Evolutionary conservation across 805 yeast species (phyloP), one percentile per base, ranked within the genome.

Genomic region (Huiozyma naganishii): DNA sequence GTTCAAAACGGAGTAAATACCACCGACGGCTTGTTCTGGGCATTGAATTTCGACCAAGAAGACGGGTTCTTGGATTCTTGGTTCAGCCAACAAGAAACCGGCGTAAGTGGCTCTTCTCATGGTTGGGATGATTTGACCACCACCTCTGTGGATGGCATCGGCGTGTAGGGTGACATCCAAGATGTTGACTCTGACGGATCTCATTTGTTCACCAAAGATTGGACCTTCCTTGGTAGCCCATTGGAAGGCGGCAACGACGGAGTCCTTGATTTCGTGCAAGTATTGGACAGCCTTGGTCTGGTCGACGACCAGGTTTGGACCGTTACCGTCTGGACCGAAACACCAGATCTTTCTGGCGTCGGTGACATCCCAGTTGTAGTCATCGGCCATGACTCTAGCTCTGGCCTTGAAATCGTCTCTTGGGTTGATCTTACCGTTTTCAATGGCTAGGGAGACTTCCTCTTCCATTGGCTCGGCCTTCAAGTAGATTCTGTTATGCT

Each of bases 221-320:
- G 98, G 98, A 80, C 98, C 98, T 75, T 92, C 97, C 79, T 85
- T 89, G 67, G 97, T 79, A 74, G 97, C 97, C 97, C 97, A 92
- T 79, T 90, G 97, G 97, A 90, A 90, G 71, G 96, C 97, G 70
- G 98, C 92, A 67, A 88, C 96, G 67, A 89, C 96, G 67, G 95
- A 90, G 75, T 90, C 98, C 86, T 90, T 90, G 81, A 92, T 92
- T 80, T 90, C 98, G 72, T 78, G 72, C 76, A 90, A 82, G 88
- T 89, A 90, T 79, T 92, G 97, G 54, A 90, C 97, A 67, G 98
- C 98, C 90, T 90, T 90, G 68, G 97, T 90, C 77, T 89, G 97
- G 79, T 90, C 98, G 73, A 90, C 95, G 68, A 90, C 97, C 68
- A 92, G 73, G 79, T 90, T 90, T 66, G 98, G 89, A 76, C 98